A percentile compares a stretch with the other conserved stretches of the same genome.
These are phyloP conservation scores for Ilyonectria destructans DNA, from an alignment of 2,329 filamentous ascomycete genomes.

Conservation along the genomic window DNA sequence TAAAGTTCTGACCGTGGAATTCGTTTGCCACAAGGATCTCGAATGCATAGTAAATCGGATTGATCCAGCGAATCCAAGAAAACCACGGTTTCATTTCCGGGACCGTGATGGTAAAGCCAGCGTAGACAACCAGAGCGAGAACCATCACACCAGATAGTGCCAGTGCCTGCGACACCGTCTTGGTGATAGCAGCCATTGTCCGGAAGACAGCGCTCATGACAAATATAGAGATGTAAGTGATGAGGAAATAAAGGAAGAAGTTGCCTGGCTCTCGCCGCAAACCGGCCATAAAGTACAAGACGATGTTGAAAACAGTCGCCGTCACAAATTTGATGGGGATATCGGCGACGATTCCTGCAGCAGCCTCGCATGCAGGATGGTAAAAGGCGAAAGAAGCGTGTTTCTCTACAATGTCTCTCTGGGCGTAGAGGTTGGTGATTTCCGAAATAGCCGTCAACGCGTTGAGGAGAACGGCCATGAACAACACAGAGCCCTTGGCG, in stretches of 20 bases:
- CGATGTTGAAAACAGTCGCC: slow-evolving; percentile 67
- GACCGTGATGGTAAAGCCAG: slow-evolving; percentile 47
- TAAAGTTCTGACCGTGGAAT: slow-evolving; percentile 72
- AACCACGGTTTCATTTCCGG: slow-evolving; percentile 75
- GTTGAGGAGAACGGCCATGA: slow-evolving; percentile 74
- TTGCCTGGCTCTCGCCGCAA: slow-evolving; percentile 72
- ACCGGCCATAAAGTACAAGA: slow-evolving; percentile 72
- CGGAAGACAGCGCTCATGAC: slow-evolving; percentile 85
- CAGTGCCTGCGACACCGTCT: slow-evolving; percentile 75
- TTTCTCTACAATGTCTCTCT: slow-evolving; percentile 66
- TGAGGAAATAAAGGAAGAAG: slow-evolving; percentile 86
- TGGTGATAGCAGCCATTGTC: slow-evolving; percentile 80
- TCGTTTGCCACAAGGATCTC: slow-evolving; percentile 83
- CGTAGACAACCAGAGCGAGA: slow-evolving; percentile 64
- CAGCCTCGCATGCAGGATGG: slow-evolving; percentile 68
- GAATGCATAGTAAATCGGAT: slow-evolving; percentile 83
- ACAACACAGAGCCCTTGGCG: slow-evolving; percentile 70
- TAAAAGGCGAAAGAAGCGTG: slow-evolving; percentile 67
- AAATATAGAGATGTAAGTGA: slow-evolving; percentile 78
- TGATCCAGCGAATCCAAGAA: slow-evolving; percentile 82
- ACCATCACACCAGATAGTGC: slow-evolving; percentile 69
- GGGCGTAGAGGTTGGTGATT: slow-evolving; percentile 62
- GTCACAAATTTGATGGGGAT: slow-evolving; percentile 72
- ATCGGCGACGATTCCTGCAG: slow-evolving; percentile 69
- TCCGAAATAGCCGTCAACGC: slow-evolving; percentile 73